Percentiles rank a stretch among this genome's conserved stretches.
These are phyloP conservation scores for Astragalus membranaceus DNA, from an alignment of 306 rosid species.

Conservation along the genomic window DNA sequence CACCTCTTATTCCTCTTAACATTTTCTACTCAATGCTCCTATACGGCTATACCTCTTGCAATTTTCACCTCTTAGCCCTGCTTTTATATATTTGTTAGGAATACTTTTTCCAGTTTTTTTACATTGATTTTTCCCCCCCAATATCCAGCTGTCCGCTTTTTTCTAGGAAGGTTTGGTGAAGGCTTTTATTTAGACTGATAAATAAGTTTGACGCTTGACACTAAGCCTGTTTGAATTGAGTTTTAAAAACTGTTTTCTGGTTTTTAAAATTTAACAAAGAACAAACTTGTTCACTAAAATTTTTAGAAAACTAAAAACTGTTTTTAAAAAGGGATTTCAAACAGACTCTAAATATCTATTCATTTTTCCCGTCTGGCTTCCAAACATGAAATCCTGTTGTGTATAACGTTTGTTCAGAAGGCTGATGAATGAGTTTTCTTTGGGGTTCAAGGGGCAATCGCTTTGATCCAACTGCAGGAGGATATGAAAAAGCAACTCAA, in stretches of 20 bases:
- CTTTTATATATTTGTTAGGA: no score
- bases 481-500: slow-evolving; percentile 94
- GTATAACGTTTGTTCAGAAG: neutral
- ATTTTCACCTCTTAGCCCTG: neutral
- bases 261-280: no score
- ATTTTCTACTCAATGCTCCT: neutral
- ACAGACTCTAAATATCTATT: slow-evolving; percentile 8
- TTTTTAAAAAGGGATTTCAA: no score
- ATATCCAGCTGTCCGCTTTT: no score
- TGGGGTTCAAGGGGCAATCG: slow-evolving; percentile 75
- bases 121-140: no score
- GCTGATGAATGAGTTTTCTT: slow-evolving; percentile 22
- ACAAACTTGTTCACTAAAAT: no score
- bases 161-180: neutral
- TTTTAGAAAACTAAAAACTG: no score
- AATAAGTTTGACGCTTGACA: neutral
- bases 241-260: no score
- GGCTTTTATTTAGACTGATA: slow-evolving; percentile 7
- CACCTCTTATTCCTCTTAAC: neutral
- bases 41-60: neutral
- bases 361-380: neutral
- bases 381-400: slow-evolving; percentile 10
- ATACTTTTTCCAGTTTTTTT: no score
- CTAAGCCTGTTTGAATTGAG: no score
- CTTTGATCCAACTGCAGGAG: slow-evolving; percentile 95